Base-by-base conservation (phyloP, 2,329 filamentous ascomycete genomes). In the Hansfordia pulvinata region DNA sequence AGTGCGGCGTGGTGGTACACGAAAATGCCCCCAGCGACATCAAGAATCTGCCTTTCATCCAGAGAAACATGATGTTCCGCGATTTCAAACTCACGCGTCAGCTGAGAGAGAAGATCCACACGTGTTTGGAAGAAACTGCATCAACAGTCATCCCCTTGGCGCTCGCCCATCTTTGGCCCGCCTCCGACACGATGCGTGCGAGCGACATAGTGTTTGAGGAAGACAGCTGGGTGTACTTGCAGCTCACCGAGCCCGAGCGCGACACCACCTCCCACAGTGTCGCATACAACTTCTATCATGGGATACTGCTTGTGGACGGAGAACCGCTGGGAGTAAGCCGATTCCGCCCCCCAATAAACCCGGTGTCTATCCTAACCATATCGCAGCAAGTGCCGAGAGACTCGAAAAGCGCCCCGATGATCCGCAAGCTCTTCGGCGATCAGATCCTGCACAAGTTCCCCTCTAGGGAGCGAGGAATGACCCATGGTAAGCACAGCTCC, bases 371-470 rank as follows among this genome's bases (percentile, higher is more conserved):
- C 4, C 23, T 24, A n/a, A 24, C 36, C 49, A 2, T 45, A 60
- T 2, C 58, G 63, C 19, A 59, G 56, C 22, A 40, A 59, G n/a
- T 53, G 54, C 2, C 32, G 34, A 9, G 41, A 47, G 39, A 43
- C 17, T 22, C 33, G 2, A 25, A 37, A 20, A 36, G 32, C 19
- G 35, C 35, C 1, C 27, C 36, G 1, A 39, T 44, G 2, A 50
- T 76, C 6, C 42, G 47, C 5, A 50, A 59, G 4, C 51, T 80
- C 0, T 76, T 80, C 36, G 64, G 64, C 0, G 46, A 58, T 2
- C 58, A 64, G 10, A 52, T 53, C 15, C 53, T 76, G 0, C 53
- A 60, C 1, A 64, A 62, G 0, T 65, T 46, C 12, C 63, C 71
- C 0, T 77, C 73, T 0, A 30, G 35, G 0, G 32, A 69, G 0